A percentile compares a stretch with the other conserved stretches of the same genome.
phyloP scores from a whole-genome alignment of 495 filamentous ascomycete genomes.

The Podospora comata region DNA sequence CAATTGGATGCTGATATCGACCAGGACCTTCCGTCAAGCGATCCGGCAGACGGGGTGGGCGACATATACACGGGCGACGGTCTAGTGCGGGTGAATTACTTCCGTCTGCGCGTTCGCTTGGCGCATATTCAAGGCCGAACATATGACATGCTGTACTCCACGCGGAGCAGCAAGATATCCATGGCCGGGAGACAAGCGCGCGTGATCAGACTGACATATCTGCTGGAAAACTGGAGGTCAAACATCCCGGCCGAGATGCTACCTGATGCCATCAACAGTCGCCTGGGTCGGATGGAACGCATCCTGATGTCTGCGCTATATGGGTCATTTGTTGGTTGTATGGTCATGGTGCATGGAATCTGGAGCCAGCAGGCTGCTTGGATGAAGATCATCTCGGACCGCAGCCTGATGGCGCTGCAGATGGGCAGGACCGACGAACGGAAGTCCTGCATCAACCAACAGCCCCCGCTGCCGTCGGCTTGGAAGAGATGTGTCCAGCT shows the following conservation, averaged over 20 bases:
- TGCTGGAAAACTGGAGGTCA: conserved; percentile 29
- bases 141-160: conserved; percentile 33
- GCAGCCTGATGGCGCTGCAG: conserved; percentile 13
- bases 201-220: conserved; percentile 18
- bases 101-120: conserved; percentile 29
- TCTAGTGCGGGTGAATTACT: conserved; percentile 25
- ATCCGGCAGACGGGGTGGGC: conserved; percentile 21
- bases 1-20: conserved; percentile 33
- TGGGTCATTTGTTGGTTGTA: conserved; percentile 28
- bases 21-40: conserved; percentile 25
- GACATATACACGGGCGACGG: conserved; percentile 29
- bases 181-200: conserved; percentile 20
- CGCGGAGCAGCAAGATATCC: conserved; percentile 27
- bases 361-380: conserved; percentile 29
- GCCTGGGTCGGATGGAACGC: conserved; percentile 21
- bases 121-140: conserved; percentile 30
- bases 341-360: conserved; percentile 28
- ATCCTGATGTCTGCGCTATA: conserved; percentile 28
- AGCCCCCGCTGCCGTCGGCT: conserved; percentile 20
- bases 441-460: conserved; percentile 19
- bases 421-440: conserved; percentile 13
- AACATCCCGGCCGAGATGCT: conserved; percentile 27
- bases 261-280: conserved; percentile 20
- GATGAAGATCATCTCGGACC: conserved; percentile 21
- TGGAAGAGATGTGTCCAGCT: conserved; percentile 28